phyloP scores from a whole-genome alignment of 1,284 basidiomycete genomes.

The Peniophora sp. region DNA sequence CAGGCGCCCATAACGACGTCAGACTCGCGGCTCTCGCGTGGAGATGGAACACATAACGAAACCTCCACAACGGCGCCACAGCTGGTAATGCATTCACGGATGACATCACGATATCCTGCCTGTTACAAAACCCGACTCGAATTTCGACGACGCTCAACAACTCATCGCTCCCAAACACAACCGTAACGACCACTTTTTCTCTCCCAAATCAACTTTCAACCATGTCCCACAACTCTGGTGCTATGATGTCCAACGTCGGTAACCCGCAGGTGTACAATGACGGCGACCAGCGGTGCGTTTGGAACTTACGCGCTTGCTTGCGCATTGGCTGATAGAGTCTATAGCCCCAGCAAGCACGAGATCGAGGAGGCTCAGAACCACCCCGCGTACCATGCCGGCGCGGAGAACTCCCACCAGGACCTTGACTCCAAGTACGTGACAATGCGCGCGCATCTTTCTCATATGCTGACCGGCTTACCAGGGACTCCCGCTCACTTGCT shows the following conservation, averaged over 20 bases:
- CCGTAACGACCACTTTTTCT: too few species aligned
- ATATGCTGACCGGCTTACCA: slow-evolving; percentile 30
- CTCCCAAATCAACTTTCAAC: too few species aligned
- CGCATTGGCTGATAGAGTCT: neutral
- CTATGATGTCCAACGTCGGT: slow-evolving; percentile 30
- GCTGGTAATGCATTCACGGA: too few species aligned
- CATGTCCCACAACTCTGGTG: neutral
- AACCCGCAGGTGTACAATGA: slow-evolving; percentile 34
- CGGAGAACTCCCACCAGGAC: slow-evolving; percentile 24
- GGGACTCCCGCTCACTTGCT: slow-evolving; percentile 32
- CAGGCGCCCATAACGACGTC: too few species aligned
- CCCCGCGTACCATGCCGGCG: slow-evolving; percentile 20
- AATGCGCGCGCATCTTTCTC: slow-evolving; percentile 32
- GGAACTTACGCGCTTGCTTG: slow-evolving; percentile 2
- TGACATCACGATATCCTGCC: neutral
- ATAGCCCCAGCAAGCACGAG: slow-evolving; percentile 4
- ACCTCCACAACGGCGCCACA: too few species aligned
- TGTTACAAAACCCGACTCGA: neutral
- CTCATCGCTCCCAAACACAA: too few species aligned
- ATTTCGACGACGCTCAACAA: too few species aligned
- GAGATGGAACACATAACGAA: too few species aligned
- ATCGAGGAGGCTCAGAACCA: neutral
- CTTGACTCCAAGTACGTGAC: slow-evolving; percentile 35
- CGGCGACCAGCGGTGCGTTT: slow-evolving; percentile 31
- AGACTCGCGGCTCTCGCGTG: too few species aligned